These are phyloP conservation scores for Tolypocladium nubicola DNA, from an alignment of 2,329 filamentous ascomycete genomes.

Conservation along the genomic window DNA sequence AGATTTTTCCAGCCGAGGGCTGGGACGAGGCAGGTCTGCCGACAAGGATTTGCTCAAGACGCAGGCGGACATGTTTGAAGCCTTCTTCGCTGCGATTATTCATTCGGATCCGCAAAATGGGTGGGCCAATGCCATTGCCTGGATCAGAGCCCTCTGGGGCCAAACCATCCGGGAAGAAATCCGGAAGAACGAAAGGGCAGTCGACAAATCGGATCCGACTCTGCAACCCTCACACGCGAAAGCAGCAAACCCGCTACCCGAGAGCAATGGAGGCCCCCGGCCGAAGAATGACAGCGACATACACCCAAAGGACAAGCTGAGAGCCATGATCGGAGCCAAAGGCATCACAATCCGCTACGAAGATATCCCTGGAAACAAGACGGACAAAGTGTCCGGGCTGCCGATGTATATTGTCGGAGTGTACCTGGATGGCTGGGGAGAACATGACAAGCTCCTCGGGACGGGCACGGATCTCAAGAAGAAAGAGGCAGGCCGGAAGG, in stretches of 20 bases:
- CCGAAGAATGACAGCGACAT: background rate
- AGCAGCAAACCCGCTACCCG: background rate
- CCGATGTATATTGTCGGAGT: conserved; percentile 52
- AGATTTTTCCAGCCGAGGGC: conserved; percentile 22
- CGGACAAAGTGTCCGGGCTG: conserved; percentile 41
- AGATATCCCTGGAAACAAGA: conserved; percentile 40
- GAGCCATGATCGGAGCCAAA: conserved; percentile 36
- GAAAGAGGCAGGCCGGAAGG: conserved; percentile 57
- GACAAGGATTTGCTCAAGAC: conserved; percentile 57
- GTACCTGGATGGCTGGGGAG: conserved; percentile 59
- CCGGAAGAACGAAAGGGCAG: conserved; percentile 10
- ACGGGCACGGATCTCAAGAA: conserved; percentile 55
- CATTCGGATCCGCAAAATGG: conserved; percentile 56
- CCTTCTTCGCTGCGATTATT: conserved; percentile 74
- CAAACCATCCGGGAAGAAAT: conserved; percentile 50
- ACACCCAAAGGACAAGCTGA: conserved; percentile 19
- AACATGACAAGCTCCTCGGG: conserved; percentile 50
- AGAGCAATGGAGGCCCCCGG: background rate
- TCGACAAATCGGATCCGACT: too few species aligned
- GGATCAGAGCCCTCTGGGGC: conserved; percentile 69
- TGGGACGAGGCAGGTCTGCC: conserved; percentile 19
- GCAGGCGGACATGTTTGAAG: conserved; percentile 80
- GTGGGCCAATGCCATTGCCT: conserved; percentile 48
- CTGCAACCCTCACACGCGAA: background rate
- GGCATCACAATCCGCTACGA: conserved; percentile 52